Conservation (phyloP, 768 basidiomycete species). For the Russula olivacea region DNA sequence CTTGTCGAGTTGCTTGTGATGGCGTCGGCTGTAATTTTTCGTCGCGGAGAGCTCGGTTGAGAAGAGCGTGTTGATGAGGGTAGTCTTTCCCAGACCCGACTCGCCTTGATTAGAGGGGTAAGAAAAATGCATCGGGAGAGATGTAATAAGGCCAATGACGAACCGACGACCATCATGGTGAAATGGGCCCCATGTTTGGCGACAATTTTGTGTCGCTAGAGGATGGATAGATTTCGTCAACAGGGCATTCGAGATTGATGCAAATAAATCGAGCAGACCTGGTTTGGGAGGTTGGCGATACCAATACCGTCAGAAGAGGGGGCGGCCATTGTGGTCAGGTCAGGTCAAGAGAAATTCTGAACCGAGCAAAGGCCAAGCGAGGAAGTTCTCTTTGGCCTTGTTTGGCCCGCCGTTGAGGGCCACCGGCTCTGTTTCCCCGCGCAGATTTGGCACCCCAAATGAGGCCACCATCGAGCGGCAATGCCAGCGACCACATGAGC, state of each 20-base stretch:
- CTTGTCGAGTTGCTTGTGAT: slow-evolving; percentile 97
- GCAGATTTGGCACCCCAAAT: too few species aligned
- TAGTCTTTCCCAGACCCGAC: slow-evolving; percentile 95
- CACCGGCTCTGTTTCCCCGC: too few species aligned
- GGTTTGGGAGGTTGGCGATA: slow-evolving; percentile 96
- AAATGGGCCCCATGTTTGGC: slow-evolving; percentile 96
- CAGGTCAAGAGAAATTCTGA: not conserved
- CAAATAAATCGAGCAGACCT: slow-evolving; percentile 47
- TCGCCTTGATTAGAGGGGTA: slow-evolving; percentile 55
- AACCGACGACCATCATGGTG: slow-evolving; percentile 99
- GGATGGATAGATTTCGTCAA: not conserved
- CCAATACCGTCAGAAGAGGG: slow-evolving; percentile 68
- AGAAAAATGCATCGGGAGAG: slow-evolving; percentile 2
- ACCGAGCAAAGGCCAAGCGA: too few species aligned
- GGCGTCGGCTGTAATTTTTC: slow-evolving; percentile 85
- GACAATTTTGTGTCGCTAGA: slow-evolving; percentile 96
- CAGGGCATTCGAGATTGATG: slow-evolving; percentile 5
- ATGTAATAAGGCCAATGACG: slow-evolving; percentile 30
- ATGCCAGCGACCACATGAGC: too few species aligned
- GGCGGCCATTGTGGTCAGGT: slow-evolving; percentile 21
- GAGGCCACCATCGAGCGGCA: too few species aligned
- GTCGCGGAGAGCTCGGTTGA: slow-evolving; percentile 90
- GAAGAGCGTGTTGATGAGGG: slow-evolving; percentile 98
- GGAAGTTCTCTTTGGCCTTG: slow-evolving; percentile 1
- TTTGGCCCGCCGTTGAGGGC: not conserved